A percentile compares a stretch with the other conserved stretches of the same genome.
Conservation (phyloP, 2,329 filamentous ascomycete genomes). For the Pleomassaria siparia region DNA sequence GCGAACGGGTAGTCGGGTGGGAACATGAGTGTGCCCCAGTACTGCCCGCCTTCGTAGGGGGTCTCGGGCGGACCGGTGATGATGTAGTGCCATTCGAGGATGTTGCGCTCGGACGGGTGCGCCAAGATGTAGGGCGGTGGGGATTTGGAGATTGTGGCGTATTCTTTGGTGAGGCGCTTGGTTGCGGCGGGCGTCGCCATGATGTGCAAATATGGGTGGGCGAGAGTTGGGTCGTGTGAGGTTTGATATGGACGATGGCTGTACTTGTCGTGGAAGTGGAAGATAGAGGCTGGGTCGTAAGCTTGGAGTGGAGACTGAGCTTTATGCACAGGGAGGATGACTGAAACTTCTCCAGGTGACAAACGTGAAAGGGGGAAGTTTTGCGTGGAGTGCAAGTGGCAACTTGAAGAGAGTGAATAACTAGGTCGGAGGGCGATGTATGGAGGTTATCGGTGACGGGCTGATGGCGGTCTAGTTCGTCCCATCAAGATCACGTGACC, state of each 20-base stretch:
- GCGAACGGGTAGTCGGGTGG: slow-evolving; percentile 96
- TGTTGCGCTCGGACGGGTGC: slow-evolving; percentile 87
- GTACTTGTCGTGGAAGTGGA: not conserved
- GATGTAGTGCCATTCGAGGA: slow-evolving; percentile 94
- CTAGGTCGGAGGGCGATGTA: not conserved
- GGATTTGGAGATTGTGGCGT: slow-evolving; percentile 67
- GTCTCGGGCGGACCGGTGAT: slow-evolving; percentile 93
- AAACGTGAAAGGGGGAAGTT: no score
- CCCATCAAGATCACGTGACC: slow-evolving; percentile 6
- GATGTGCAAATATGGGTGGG: slow-evolving; percentile 10
- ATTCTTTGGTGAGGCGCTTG: slow-evolving; percentile 61
- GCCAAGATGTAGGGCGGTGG: slow-evolving; percentile 87
- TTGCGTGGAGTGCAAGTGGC: no score
- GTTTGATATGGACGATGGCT: not conserved
- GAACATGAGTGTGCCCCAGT: slow-evolving; percentile 97
- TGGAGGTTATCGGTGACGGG: not conserved
- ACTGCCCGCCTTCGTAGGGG: slow-evolving; percentile 91
- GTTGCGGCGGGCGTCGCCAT: slow-evolving; percentile 46
- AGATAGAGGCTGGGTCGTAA: no score
- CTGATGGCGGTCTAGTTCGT: slow-evolving; percentile 1
- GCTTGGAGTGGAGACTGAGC: not conserved
- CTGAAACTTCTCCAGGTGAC: no score
- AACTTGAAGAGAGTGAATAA: not conserved
- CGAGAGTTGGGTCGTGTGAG: slow-evolving; percentile 4
- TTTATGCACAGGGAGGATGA: not conserved